Evolutionary conservation across 805 yeast genomes (phyloP).

Genomic region (Candida maesae): DNA sequence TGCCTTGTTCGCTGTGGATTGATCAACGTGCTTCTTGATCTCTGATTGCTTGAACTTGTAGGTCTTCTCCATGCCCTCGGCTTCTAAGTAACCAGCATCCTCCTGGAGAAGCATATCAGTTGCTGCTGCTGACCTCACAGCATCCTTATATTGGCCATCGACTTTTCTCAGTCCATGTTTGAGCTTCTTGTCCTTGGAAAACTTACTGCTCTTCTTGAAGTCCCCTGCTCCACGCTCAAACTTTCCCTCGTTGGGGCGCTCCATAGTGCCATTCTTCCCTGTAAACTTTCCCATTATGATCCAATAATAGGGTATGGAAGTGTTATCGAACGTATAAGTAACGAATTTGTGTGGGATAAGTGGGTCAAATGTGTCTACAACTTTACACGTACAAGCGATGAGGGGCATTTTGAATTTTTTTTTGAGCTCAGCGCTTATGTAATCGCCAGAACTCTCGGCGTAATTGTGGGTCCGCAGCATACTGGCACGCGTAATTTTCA

Average conservation of each 20-base stretch:
- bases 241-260: conserved; percentile 29
- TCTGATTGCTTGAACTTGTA: conserved; percentile 81
- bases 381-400: conserved; percentile 1
- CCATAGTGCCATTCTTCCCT: conserved; percentile 24
- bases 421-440: too few species aligned
- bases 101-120: conserved; percentile 85
- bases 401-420: conserved; percentile 5
- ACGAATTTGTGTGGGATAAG: background rate
- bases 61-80: conserved; percentile 93
- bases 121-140: conserved; percentile 77
- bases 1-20: conserved; percentile 66
- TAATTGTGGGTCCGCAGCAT: conserved; percentile 4
- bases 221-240: conserved; percentile 29
- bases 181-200: conserved; percentile 54
- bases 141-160: conserved; percentile 71
- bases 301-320: too few species aligned
- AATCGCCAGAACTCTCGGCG: background rate
- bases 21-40: conserved; percentile 71
- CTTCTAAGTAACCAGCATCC: conserved; percentile 81
- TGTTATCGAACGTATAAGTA: too few species aligned
- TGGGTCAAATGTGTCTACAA: background rate
- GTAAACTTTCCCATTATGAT: conserved; percentile 23
- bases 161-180: conserved; percentile 62
- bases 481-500: conserved; percentile 4
- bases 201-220: conserved; percentile 23